Conservation (phyloP, 108 stramenopile genomes). For the Discostella stelligeroides region DNA sequence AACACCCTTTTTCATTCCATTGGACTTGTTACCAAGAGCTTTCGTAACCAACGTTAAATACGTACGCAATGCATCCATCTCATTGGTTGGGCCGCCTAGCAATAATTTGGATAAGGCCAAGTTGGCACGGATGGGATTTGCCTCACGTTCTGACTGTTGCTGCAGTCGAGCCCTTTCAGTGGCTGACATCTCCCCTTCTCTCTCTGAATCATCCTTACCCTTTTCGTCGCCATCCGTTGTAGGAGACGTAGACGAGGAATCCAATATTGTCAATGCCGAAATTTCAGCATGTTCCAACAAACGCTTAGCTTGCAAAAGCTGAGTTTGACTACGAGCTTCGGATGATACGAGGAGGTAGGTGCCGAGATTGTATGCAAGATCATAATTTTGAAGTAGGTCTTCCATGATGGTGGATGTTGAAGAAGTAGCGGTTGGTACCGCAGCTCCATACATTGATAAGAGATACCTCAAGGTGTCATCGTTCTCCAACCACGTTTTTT, state of each 20-base stretch:
- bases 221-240: slow-evolving; percentile 9
- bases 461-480: slow-evolving; percentile 19
- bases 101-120: slow-evolving; percentile 41
- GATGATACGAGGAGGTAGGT: slow-evolving; percentile 46
- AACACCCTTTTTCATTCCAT: slow-evolving; percentile 1
- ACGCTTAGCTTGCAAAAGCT: slow-evolving; percentile 27
- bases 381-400: slow-evolving; percentile 48
- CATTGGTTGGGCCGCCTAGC: slow-evolving; percentile 45
- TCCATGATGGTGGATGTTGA: neutral
- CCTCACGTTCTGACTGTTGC: slow-evolving; percentile 39
- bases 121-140: slow-evolving; percentile 47
- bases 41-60: slow-evolving; percentile 39
- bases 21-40: neutral
- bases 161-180: neutral
- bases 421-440: neutral
- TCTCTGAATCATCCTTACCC: no score
- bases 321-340: slow-evolving; percentile 22
- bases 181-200: no score
- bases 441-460: slow-evolving; percentile 22
- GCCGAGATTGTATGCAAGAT: slow-evolving; percentile 50
- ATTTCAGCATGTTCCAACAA: slow-evolving; percentile 41
- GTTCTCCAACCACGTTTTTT: slow-evolving; percentile 32
- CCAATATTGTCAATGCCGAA: slow-evolving; percentile 41
- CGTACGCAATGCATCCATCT: slow-evolving; percentile 34
- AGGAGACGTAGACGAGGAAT: slow-evolving; percentile 23